Evolutionary conservation across 177 flowering plant species (phyloP), one percentile per base, ranked within the genome.

Genomic region (Vitis hybrid): DNA sequence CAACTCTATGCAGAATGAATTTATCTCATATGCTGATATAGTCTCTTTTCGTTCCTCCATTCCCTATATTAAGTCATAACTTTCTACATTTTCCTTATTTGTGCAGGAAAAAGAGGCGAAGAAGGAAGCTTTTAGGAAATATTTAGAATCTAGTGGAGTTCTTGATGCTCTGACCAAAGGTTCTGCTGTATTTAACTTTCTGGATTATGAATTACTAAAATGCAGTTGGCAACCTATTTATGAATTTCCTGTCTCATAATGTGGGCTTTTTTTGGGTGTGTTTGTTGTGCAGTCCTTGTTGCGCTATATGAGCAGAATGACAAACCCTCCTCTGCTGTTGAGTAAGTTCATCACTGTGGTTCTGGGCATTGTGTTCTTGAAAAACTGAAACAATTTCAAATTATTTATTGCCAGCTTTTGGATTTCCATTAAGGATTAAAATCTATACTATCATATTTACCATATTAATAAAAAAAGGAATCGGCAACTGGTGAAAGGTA

Each of bases 161-260:
- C 83, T 92, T 73, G 99, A 94, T 83, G 87, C 90, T 77, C 88
- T 94, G 60, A 94, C 95, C 14, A 91, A 90, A 92, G 97, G 99
- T 91, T 74, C 48, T 61, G 7, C 48, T 19, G 29, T 62, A 55
- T 39, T 59, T 54, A 11, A 31, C 13, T 55, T 13, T 1, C 45
- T 26, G 34, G 48, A 11, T 54, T 52, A 13, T 68, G 64, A 26
- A 68, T 48, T 39, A 7, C 8, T 39, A 39, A 6, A 39, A 39
- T 39, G 45, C 45, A 39, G 45, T 39, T 39, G 45, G 45, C 45
- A 39, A 39, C 45, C 7, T 39, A 48, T 11, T 31, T n/a, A 34
- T 45, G 29, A n/a, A 29, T 16, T 19, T 31, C 14, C 15, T 39
- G 7, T 67, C 45, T 50, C 10, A 31, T 16, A 50, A 19, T 63